Evolutionary conservation across 2,329 filamentous ascomycete species (phyloP).

Genomic region (Teratosphaeria destructans): DNA sequence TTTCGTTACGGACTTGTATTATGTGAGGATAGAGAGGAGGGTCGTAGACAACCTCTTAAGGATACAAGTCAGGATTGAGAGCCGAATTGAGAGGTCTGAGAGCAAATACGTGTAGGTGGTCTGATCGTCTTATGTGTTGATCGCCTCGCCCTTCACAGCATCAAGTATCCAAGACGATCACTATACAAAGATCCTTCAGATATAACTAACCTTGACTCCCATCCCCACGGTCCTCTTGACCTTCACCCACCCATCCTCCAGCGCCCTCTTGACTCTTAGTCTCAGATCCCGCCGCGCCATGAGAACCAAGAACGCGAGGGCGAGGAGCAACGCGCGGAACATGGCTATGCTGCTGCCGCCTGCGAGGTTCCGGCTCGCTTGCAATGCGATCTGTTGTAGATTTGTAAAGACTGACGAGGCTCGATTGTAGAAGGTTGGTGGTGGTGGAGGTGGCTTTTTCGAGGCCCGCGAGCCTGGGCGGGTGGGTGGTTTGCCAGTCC

Average conservation of each 20-base stretch:
- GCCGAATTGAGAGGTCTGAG: too few species aligned
- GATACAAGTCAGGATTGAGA: too few species aligned
- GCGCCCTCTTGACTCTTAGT: constrained; percentile 58
- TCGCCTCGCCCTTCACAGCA: too few species aligned
- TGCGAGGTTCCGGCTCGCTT: constrained; percentile 40
- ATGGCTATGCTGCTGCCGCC: constrained; percentile 41
- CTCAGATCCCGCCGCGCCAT: constrained; percentile 65
- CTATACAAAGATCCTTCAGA: constrained; percentile 38
- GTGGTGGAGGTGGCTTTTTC: constrained; percentile 6
- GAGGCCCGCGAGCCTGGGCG: constrained; percentile 1
- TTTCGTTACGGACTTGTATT: too few species aligned
- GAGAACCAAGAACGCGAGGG: constrained; percentile 67
- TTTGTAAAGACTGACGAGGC: constrained; percentile 31
- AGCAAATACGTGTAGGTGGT: too few species aligned
- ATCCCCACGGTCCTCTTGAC: constrained; percentile 78
- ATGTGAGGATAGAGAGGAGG: too few species aligned
- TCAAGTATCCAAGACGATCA: not conserved
- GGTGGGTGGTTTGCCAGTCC: constrained; percentile 24
- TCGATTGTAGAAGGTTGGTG: constrained; percentile 14
- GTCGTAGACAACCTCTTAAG: too few species aligned
- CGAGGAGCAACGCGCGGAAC: constrained; percentile 60
- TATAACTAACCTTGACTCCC: constrained; percentile 96
- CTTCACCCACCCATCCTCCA: constrained; percentile 68
- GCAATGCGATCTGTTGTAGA: constrained; percentile 28
- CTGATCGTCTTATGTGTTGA: too few species aligned